Evolutionary conservation across 208 protist genomes (phyloP).

Genomic region (Acanthamoeba culbertsoni): DNA sequence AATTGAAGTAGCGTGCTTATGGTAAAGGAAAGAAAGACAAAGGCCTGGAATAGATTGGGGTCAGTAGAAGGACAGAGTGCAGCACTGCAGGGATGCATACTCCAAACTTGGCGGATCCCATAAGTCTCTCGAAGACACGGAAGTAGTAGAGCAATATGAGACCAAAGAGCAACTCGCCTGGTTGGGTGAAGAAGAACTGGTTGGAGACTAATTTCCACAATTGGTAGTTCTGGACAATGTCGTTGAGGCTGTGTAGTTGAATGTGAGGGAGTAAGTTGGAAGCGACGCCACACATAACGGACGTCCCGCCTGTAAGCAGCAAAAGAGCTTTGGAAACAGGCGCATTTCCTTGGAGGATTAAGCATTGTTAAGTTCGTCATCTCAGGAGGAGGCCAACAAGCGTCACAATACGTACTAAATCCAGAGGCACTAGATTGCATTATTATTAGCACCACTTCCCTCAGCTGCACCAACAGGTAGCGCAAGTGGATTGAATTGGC

Average conservation of each 20-base stretch:
- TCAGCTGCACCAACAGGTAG: too few species aligned
- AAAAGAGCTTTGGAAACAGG: neutral
- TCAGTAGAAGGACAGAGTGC: neutral
- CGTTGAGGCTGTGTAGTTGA: neutral
- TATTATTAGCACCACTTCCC: too few species aligned
- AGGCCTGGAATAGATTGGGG: neutral
- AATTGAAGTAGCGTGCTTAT: conserved; percentile 27
- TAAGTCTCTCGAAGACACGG: conserved; percentile 63
- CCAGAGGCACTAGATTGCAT: neutral
- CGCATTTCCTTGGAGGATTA: neutral
- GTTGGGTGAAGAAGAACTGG: conserved; percentile 57
- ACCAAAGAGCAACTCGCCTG: conserved; percentile 61
- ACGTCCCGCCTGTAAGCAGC: neutral
- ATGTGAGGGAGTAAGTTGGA: neutral
- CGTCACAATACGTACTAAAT: neutral
- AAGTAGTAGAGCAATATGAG: conserved; percentile 67
- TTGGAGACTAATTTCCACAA: conserved; percentile 47
- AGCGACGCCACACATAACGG: neutral
- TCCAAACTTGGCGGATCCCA: conserved; percentile 65
- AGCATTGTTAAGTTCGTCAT: too few species aligned
- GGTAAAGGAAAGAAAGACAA: conserved; percentile 46
- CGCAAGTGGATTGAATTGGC: too few species aligned
- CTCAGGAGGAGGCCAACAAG: too few species aligned
- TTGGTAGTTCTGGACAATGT: neutral
- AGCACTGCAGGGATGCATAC: conserved; percentile 21